Base-by-base conservation (phyloP, 106 monocot genomes). In the Vanilla planifolia region DNA sequence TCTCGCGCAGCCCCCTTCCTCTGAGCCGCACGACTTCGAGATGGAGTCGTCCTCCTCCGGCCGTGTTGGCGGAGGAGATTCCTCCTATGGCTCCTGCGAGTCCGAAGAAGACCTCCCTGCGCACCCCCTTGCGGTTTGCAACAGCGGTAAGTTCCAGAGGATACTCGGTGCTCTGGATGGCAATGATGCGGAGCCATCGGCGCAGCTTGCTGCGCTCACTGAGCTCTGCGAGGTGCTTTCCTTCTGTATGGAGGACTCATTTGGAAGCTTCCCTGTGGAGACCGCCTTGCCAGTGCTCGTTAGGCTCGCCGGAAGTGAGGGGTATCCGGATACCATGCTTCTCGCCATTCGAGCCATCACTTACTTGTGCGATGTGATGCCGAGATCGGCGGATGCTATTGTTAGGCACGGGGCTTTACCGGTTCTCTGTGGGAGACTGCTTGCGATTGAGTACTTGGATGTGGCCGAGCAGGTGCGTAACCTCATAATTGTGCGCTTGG, bases 381-480 rank as follows among this genome's bases (percentile, higher is more conserved):
- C 77, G 30, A 33, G 77, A 42, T 60, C 78, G 19, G 59, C 77
- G 0, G 72, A 78, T 14, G 71, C 65, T 17, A 24, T 90, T 43
- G 80, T 78, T 34, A 63, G 75, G 44, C 76, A 80, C 23, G 86
- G 80, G 15, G 80, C 60, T 0, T 21, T 95, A 17, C 73, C 83
- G 2, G 70, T 90, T 3, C 75, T 96, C 17, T 90, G 90, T 39
- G 73, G 43, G 14, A 50, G 62, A 32, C 41, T 96, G 61, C 64
- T 73, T 35, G 55, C 81, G 11, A 87, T 87, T 29, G 95, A 96
- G 51, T 91, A 96, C 63, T 15, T 91, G 63, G 95, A 87, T 61
- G 66, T 95, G 5, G 94, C 86, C 3, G 94, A 95, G 66, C 94
- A 95, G 89, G 94, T 95, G 0, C 32, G 21, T 39, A 10, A 15